phyloP scores from a whole-genome alignment of 305 asterid genomes.

The Solanum hybrid region DNA sequence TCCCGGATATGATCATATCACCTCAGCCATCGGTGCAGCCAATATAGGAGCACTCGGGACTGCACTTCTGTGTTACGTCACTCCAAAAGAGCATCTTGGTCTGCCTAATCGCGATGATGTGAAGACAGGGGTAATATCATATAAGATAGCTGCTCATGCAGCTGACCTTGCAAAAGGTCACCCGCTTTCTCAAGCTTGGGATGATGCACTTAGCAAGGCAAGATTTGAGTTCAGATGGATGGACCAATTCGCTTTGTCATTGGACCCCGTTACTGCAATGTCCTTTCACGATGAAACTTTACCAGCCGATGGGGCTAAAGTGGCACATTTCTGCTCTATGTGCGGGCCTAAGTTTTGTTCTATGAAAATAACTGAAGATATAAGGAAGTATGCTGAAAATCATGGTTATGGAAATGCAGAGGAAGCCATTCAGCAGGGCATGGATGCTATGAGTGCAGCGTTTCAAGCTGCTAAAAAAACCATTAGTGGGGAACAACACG shows the following conservation, averaged over 20 bases:
- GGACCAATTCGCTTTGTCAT: constrained; percentile 86
- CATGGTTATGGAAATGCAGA: constrained; percentile 88
- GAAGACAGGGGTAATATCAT: constrained; percentile 74
- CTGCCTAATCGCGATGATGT: constrained; percentile 82
- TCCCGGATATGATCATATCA: constrained; percentile 89
- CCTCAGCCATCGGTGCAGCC: constrained; percentile 97
- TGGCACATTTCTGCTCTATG: constrained; percentile 97
- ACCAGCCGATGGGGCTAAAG: constrained; percentile 93
- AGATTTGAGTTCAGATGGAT: constrained; percentile 97
- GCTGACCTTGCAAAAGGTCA: constrained; percentile 85
- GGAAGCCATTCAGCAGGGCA: constrained; percentile 75
- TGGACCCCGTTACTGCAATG: constrained; percentile 94
- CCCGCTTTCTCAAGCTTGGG: constrained; percentile 92
- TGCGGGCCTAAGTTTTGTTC: constrained; percentile 96
- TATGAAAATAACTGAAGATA: constrained; percentile 95
- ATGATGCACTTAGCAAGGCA: constrained; percentile 88
- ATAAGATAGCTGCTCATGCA: constrained; percentile 94
- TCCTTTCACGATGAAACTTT: constrained; percentile 87
- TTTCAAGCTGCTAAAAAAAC: constrained; percentile 81
- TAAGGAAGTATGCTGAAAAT: constrained; percentile 82
- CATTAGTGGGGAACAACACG: constrained; percentile 87
- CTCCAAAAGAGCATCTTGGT: constrained; percentile 93
- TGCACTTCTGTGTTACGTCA: constrained; percentile 83
- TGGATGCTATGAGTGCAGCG: constrained; percentile 93
- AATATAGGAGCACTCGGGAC: constrained; percentile 95